Conservation (phyloP, 1,284 basidiomycete genomes). For the Ceratobasidium sp. region DNA sequence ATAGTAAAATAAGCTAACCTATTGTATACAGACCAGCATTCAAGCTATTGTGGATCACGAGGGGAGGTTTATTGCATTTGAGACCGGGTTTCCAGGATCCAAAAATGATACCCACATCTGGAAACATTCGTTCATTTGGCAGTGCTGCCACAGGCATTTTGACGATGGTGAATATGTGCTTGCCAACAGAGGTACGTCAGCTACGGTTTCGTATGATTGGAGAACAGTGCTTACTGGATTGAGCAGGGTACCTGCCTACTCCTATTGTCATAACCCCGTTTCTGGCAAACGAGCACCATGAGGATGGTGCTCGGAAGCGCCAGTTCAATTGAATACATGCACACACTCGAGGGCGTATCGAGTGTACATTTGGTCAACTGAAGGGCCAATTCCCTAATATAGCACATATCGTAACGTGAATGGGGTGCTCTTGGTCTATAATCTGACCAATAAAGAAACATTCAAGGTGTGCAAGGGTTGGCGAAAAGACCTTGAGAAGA, state of each 20-base stretch:
- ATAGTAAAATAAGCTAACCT: not conserved
- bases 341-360: not conserved
- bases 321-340: slow-evolving; percentile 2
- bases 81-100: slow-evolving; percentile 5
- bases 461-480: not conserved
- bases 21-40: slow-evolving; percentile 14
- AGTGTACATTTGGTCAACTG: slow-evolving; percentile 10
- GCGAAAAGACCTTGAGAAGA: too few species aligned
- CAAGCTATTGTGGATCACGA: slow-evolving; percentile 15
- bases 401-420: not conserved
- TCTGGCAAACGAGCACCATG: not conserved
- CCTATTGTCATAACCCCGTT: slow-evolving; percentile 3
- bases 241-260: slow-evolving; percentile 3
- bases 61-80: slow-evolving; percentile 1
- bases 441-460: not conserved
- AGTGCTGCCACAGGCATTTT: not conserved
- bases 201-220: too few species aligned
- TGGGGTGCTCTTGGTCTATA: slow-evolving; percentile 2
- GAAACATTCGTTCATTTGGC: slow-evolving; percentile 9
- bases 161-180: slow-evolving; percentile 3
- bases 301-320: not conserved
- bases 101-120: not conserved
- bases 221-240: not conserved
- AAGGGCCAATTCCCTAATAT: slow-evolving; percentile 7
- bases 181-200: slow-evolving; percentile 9